Base-by-base conservation (phyloP, 2,329 filamentous ascomycete genomes). In the Sclerotinia spermophila region DNA sequence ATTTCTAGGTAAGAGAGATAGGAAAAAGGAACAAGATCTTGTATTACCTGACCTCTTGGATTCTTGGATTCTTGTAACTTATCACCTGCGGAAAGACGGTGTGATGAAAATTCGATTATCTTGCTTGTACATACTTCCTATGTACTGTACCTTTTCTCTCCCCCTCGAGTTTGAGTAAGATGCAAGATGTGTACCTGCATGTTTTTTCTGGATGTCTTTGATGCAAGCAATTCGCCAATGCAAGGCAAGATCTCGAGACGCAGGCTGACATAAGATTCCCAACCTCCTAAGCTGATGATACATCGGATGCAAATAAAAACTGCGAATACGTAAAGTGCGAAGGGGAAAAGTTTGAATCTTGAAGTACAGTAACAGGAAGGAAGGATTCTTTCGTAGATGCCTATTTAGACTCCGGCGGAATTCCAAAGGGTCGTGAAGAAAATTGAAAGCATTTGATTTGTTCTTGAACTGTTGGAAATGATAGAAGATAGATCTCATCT, bases 1-100 rank as follows among this genome's bases (percentile, higher is more conserved):
- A 51, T 21, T 38, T 64, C 38, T 15, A 19, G 17, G 17, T 44
- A 15, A 30, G 30, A 30, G n/a, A 51, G 15, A 35, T 5, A 51
- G 44, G 61, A 62, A 40, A 45, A 62, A 62, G 44, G 48, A 45
- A 51, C 24, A 40, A 24, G 44, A 38, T 64, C 61, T 64, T 30
- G 61, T 64, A 38, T 64, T 27, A 51, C 61, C 40, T 64, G 42
- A 51, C 30, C 61, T 51, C 13, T 40, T 38, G 10, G n/a, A n/a
- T 0, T 33, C 42, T 51, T 17, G 1, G 27, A 11, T 2, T 10
- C 35, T 35, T n/a, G 42, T 53, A 27, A 27, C 53, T 44, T 44
- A 40, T 67, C 44, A 38, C 44, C 21, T 59, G 11, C 35, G 53
- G 53, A 67, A 67, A 67, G 65, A 67, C 65, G 65, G 65, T 67